Evolutionary conservation across 805 yeast genomes (phyloP).

Genomic region (Saturnispora halmiae): DNA sequence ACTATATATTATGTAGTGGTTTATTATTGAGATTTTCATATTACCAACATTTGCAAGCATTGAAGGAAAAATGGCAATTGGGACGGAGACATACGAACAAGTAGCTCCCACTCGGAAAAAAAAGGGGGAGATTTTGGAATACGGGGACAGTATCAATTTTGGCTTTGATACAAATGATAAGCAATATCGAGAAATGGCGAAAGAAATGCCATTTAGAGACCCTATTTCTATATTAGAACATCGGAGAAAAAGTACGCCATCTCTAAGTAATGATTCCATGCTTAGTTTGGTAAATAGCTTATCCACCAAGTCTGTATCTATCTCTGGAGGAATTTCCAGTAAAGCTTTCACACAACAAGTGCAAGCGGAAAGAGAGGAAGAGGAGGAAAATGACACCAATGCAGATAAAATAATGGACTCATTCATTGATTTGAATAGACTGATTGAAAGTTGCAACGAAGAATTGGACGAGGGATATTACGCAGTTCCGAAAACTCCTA

Average conservation of each 20-base stretch:
- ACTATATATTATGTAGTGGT: too few relatives aligned
- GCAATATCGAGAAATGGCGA: not conserved
- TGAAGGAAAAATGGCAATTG: too few relatives aligned
- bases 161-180: not conserved
- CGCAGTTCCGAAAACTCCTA: not conserved
- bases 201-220: not conserved
- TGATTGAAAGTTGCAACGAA: not conserved
- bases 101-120: not conserved
- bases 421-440: conserved; percentile 4
- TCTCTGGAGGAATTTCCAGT: not conserved
- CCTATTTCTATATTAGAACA: not conserved
- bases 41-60: too few relatives aligned
- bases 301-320: not conserved
- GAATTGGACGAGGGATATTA: not conserved
- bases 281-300: not conserved
- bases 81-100: too few relatives aligned
- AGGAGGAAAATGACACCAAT: too few relatives aligned
- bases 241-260: not conserved
- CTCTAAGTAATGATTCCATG: not conserved
- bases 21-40: not conserved
- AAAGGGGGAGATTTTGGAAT: too few relatives aligned
- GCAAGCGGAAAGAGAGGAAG: too few relatives aligned
- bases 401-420: conserved; percentile 1
- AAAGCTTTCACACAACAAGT: too few relatives aligned
- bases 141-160: too few relatives aligned